Percentiles rank a stretch among this genome's conserved stretches.
phyloP scores from a whole-genome alignment of 108 stramenopile species.

The Nannochloropsis granulata region DNA sequence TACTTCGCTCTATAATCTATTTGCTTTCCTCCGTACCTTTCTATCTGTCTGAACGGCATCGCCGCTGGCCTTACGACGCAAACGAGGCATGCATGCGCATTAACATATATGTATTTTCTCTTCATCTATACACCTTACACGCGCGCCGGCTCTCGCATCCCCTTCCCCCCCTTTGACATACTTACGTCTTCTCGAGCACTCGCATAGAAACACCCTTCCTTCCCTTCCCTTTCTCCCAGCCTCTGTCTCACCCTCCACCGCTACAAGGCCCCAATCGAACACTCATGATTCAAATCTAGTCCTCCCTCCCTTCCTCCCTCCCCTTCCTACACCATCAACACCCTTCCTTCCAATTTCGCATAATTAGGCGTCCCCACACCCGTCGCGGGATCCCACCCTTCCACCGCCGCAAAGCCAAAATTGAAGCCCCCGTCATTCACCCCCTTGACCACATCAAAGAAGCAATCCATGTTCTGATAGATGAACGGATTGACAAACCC shows the following conservation, averaged over 20 bases:
- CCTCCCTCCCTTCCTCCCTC: not conserved
- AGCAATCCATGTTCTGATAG: slow-evolving; percentile 22
- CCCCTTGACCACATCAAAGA: slow-evolving; percentile 31
- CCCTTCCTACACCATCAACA: not conserved
- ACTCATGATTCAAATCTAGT: not conserved
- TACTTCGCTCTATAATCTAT: no score
- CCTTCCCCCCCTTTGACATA: no score
- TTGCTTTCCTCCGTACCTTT: no score
- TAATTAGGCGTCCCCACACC: slow-evolving; percentile 34
- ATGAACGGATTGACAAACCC: slow-evolving; percentile 35
- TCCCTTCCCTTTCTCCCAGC: not conserved
- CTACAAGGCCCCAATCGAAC: not conserved
- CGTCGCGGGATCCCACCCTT: slow-evolving; percentile 39
- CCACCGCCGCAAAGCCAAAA: slow-evolving; percentile 24
- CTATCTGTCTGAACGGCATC: no score
- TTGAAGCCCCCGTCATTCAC: slow-evolving; percentile 1
- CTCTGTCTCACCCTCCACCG: no score
- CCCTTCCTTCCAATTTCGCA: not conserved
- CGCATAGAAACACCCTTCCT: not conserved
- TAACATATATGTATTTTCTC: no score
- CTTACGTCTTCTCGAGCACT: no score
- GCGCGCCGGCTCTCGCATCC: no score
- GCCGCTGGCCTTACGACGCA: no score
- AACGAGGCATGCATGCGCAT: no score
- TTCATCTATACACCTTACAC: no score